A percentile compares a stretch with the other conserved stretches of the same genome.
These are phyloP conservation scores for Yarrowia sp. DNA, from an alignment of 805 yeast genomes.

Conservation along the genomic window DNA sequence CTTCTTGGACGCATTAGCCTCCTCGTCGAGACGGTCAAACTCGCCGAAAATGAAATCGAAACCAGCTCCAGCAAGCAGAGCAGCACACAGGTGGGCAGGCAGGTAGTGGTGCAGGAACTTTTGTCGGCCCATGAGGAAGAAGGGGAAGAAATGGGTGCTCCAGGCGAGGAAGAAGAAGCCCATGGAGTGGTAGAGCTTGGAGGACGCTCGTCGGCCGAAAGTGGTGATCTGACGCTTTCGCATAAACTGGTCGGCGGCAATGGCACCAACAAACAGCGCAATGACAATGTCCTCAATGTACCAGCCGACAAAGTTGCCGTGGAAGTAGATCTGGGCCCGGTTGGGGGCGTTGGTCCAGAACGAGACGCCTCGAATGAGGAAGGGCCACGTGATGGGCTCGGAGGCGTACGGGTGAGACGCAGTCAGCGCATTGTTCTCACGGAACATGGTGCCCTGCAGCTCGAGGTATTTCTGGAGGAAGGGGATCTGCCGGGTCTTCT, in stretches of 20 bases:
- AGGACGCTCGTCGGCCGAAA: conserved; percentile 66
- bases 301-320: conserved; percentile 92
- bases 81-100: conserved; percentile 93
- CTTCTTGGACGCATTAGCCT: conserved; percentile 39
- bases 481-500: conserved; percentile 65
- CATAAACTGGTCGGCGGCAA: conserved; percentile 77
- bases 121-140: conserved; percentile 86
- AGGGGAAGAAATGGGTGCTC: conserved; percentile 78
- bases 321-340: conserved; percentile 80
- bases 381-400: conserved; percentile 90
- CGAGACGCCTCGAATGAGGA: conserved; percentile 86
- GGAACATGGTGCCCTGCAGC: conserved; percentile 86
- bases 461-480: conserved; percentile 90
- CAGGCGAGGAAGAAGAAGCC: conserved; percentile 88
- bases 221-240: conserved; percentile 71
- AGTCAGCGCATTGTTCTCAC: conserved; percentile 85
- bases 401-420: conserved; percentile 96
- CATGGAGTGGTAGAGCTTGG: conserved; percentile 76
- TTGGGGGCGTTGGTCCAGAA: conserved; percentile 80
- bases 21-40: conserved; percentile 48
- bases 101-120: conserved; percentile 91
- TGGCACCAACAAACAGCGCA: conserved; percentile 66
- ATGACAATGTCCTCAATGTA: conserved; percentile 77
- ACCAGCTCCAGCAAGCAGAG: conserved; percentile 79
- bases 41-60: conserved; percentile 76